Base-by-base conservation (phyloP, 306 rosid species). In the Prunus fruticosa region DNA sequence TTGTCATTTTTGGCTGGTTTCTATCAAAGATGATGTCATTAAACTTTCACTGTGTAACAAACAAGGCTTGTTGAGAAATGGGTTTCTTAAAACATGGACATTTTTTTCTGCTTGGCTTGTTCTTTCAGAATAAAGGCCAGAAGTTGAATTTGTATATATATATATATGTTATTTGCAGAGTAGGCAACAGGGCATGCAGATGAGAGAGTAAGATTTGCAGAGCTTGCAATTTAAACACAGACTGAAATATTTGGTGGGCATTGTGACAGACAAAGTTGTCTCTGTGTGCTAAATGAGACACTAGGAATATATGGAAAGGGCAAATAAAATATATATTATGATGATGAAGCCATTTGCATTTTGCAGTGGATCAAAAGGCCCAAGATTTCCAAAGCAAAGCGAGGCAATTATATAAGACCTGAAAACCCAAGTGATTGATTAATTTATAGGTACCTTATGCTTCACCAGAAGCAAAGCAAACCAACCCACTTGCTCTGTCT, bases 401-500 rank as follows among this genome's bases (percentile, higher is more conserved):
- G 41, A 34, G 6, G 41, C 41, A 34, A 34, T 34, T 34, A 34
- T 43, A 25, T 61, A 52, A 74, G 81, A 52, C 9, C 71, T 69
- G n/a, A 76, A 73, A 82, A 30, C 77, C 74, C 78, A 58, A 82
- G 80, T 78, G 77, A 46, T 75, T 41, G 58, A 47, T 70, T 49
- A 64, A 72, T 22, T 28, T 32, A 64, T 50, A 7, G 4, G 76
- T 71, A 84, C 82, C 76, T 22, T 46, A 67, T 76, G 50, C 76
- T 78, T 83, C 78, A 81, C 38, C 77, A 82, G 80, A 82, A 79
- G 82, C 79, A 85, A 79, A 80, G 65, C 84, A 84, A 82, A 73
- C 75, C 79, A 76, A 46, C 64, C 93, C 87, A 86, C 88, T 84
- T 83, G 90, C 87, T 78, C 49, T 63, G 79, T 83, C 93, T 89